Base-by-base conservation (phyloP, 805 yeast genomes). In the Osmozyma mogii region DNA sequence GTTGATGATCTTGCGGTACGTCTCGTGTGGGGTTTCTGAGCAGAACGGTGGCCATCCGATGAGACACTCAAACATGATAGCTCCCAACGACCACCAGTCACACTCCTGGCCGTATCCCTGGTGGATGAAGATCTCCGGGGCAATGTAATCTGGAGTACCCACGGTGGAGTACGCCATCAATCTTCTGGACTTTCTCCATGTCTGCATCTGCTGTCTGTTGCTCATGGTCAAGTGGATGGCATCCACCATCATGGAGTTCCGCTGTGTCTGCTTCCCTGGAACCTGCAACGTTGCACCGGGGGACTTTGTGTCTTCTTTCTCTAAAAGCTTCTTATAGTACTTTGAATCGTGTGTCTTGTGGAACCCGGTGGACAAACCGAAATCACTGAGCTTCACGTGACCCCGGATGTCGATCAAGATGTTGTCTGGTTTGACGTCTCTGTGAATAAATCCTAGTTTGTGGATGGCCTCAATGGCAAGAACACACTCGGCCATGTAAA, bases 1-100 rank as follows among this genome's bases (percentile, higher is more conserved):
- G 54, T 84, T 84, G 50, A 87, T 67, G 47, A 87, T 87, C 69
- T 88, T 87, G 32, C 88, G 71, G 56, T 87, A 87, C 0, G 96
- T 87, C 44, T 87, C 96, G 37, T 84, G 94, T 8, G 95, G 95
- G 8, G 94, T 83, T 48, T 87, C 96, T 0, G 92, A 78, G 60
- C 96, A 87, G 56, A 87, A 87, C 27, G 96, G 96, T 15, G 96
- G 96, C 95, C 95, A 87, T 18, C 96, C 96, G 36, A 87, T 83
- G 38, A 87, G 62, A 61, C 96, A 87, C 66, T 87, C 96, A 56
- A 81, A 87, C 96, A 87, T 88, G 50, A 87, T 87, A 1, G 95
- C 95, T 17, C 96, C 96, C 25, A 87, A 59, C 6, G 94, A 82
- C 96, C 96, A 87, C 96, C 96, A 87, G 56, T 87, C 96, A 59